Base-by-base conservation (phyloP, 2,329 filamentous ascomycete species). In the Mycosphaerella arachidis region DNA sequence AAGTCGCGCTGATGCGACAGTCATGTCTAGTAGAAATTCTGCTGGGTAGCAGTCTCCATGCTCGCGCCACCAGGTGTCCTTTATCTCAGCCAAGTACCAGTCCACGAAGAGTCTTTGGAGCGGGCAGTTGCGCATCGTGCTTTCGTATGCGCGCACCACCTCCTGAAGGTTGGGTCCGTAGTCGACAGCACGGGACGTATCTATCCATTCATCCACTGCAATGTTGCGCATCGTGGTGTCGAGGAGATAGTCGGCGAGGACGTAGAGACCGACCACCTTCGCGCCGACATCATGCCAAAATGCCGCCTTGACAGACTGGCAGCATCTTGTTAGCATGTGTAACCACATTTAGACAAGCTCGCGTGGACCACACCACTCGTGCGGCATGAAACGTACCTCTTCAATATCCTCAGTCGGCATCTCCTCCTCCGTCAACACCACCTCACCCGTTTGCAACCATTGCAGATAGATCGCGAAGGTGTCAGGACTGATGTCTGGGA, bases 381-480 rank as follows among this genome's bases (percentile, higher is more conserved):
- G n/a, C n/a, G n/a, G n/a, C n/a, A n/a, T n/a, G n/a, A n/a, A n/a
- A 43, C 16, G 2, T n/a, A 43, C 6, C 37, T n/a, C 1, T n/a
- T 43, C 37, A n/a, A 16, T 16, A 43, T 43, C 37, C 3, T 6
- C n/a, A n/a, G 12, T 16, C 3, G 50, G 9, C 6, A 48, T 2
- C 13, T 8, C 53, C 31, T 60, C 33, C 7, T 40, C 48, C 9
- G n/a, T 9, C 16, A 60, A 20, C 12, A 57, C 58, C 46, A 66
- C 3, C 4, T 52, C 48, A 27, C 55, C 52, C 2, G 56, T 63
- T 56, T 66, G 61, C 4, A 67, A 58, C 61, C 63, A 68, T n/a
- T 62, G 60, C 0, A 63, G 45, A 31, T 67, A 68, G 53, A 65
- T 33, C 7, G 48, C 57, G 27, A 64, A 66, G 9, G 20, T 12